Evolutionary conservation across 371 early-diverging fungal genomes (phyloP).

Genomic region (Actinomortierella wolfii): DNA sequence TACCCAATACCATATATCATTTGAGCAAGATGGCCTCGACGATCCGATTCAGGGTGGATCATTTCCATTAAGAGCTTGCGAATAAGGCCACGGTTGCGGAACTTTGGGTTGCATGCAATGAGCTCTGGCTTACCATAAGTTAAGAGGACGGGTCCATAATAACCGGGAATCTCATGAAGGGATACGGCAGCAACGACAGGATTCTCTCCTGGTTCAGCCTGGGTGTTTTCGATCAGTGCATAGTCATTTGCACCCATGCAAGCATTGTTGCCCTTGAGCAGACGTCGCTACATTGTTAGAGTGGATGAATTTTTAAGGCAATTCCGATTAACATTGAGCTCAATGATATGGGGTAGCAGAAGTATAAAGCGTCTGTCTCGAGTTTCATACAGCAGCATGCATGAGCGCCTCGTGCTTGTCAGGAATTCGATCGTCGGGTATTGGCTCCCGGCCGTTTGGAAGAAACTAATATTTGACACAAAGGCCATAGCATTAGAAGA

Average conservation of each 20-base stretch:
- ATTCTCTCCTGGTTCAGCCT: slow-evolving; percentile 18
- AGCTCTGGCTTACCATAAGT: slow-evolving; percentile 29
- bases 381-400: too few species aligned
- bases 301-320: too few species aligned
- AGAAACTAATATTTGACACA: too few species aligned
- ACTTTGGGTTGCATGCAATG: slow-evolving; percentile 27
- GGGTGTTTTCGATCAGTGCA: slow-evolving; percentile 34
- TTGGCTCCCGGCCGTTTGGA: too few species aligned
- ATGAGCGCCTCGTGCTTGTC: too few species aligned
- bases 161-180: slow-evolving; percentile 10
- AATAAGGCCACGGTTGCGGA: slow-evolving; percentile 26
- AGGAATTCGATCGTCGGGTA: too few species aligned
- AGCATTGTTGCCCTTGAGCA: slow-evolving; percentile 20
- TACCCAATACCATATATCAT: slow-evolving; percentile 26
- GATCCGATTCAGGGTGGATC: slow-evolving; percentile 36
- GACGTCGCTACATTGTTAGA: slow-evolving; percentile 27
- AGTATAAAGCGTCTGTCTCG: too few species aligned
- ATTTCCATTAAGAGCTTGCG: slow-evolving; percentile 24
- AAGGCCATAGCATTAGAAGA: too few species aligned
- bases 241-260: slow-evolving; percentile 26
- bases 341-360: too few species aligned
- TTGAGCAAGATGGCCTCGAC: slow-evolving; percentile 27
- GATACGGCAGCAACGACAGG: slow-evolving; percentile 32
- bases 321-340: too few species aligned
- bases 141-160: slow-evolving; percentile 30